Evolutionary conservation across 768 basidiomycete genomes (phyloP).

Genomic region (Cyathus striatus): DNA sequence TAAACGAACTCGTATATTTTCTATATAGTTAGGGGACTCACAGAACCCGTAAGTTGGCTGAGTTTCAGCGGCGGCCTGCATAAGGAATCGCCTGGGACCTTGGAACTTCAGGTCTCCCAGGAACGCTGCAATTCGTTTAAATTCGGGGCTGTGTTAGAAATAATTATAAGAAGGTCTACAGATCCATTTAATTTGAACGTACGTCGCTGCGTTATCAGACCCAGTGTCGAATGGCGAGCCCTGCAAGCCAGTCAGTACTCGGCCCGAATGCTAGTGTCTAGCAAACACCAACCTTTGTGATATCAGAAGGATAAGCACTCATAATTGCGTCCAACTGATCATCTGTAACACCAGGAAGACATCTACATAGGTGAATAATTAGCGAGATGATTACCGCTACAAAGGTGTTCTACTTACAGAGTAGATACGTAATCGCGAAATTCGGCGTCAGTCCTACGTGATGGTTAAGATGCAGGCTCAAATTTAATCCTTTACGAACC

Average conservation of each 20-base stretch:
- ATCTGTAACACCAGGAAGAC: constrained; percentile 5
- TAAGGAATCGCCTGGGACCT: constrained; percentile 27
- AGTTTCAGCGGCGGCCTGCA: constrained; percentile 18
- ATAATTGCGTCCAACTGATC: constrained; percentile 10
- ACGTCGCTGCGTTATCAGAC: constrained; percentile 13
- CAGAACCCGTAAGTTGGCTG: constrained; percentile 28
- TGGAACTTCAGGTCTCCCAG: constrained; percentile 30
- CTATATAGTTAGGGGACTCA: constrained; percentile 12
- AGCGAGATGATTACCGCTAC: not conserved
- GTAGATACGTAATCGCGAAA: constrained; percentile 9
- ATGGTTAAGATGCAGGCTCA: constrained; percentile 6
- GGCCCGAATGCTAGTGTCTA: not conserved
- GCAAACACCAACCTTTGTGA: constrained; percentile 8
- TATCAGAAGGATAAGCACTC: constrained; percentile 15
- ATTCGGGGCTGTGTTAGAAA: constrained; percentile 24
- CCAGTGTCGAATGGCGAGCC: constrained; percentile 21
- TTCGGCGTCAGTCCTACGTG: constrained; percentile 12
- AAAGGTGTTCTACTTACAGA: constrained; percentile 5
- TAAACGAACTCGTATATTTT: too few species aligned
- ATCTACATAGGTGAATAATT: constrained; percentile 7
- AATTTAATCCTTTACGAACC: constrained; percentile 7
- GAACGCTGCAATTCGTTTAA: constrained; percentile 12
- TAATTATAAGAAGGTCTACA: too few species aligned
- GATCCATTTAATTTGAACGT: not conserved
- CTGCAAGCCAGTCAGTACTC: not conserved